Percentiles rank a stretch among this genome's conserved stretches.
phyloP scores from a whole-genome alignment of 192 early-diverging fungal species.

The Umbelopsis sp. region DNA sequence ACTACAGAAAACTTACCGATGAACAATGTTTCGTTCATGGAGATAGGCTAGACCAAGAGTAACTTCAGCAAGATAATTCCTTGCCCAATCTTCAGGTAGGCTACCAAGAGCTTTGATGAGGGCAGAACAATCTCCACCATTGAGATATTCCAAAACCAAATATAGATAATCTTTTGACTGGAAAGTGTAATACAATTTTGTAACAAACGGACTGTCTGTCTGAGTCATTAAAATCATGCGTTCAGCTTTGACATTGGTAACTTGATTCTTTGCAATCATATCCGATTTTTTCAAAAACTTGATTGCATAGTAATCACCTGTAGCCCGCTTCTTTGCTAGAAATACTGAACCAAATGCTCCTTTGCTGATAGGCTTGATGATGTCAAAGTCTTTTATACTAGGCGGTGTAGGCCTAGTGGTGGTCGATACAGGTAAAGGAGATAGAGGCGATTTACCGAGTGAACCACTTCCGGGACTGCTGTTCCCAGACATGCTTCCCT shows the following conservation, averaged over 20 bases:
- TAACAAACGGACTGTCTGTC: constrained; percentile 82
- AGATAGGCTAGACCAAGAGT: constrained; percentile 81
- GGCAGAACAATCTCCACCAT: constrained; percentile 89
- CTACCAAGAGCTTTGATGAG: constrained; percentile 72
- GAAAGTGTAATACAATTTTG: constrained; percentile 83
- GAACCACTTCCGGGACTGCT: constrained; percentile 27
- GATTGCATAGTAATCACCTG: constrained; percentile 88
- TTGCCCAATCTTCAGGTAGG: constrained; percentile 83
- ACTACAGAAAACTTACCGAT: constrained; percentile 60
- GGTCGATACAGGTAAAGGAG: constrained; percentile 31
- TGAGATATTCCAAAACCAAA: constrained; percentile 87
- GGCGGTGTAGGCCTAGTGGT: constrained; percentile 59
- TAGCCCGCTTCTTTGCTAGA: constrained; percentile 80
- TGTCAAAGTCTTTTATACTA: constrained; percentile 87
- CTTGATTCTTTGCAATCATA: constrained; percentile 93
- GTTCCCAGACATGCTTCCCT: constrained; percentile 11
- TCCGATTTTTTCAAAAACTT: constrained; percentile 86
- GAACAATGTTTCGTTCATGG: constrained; percentile 76
- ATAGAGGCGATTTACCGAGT: constrained; percentile 26
- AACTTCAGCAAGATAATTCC: constrained; percentile 84
- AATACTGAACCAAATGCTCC: constrained; percentile 89
- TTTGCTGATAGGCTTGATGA: constrained; percentile 90
- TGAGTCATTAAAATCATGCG: constrained; percentile 86
- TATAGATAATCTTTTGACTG: constrained; percentile 85
- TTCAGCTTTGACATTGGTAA: constrained; percentile 87